These are phyloP conservation scores for Aspergillus neotritici DNA, from an alignment of 2,329 filamentous ascomycete species.

Conservation along the genomic window DNA sequence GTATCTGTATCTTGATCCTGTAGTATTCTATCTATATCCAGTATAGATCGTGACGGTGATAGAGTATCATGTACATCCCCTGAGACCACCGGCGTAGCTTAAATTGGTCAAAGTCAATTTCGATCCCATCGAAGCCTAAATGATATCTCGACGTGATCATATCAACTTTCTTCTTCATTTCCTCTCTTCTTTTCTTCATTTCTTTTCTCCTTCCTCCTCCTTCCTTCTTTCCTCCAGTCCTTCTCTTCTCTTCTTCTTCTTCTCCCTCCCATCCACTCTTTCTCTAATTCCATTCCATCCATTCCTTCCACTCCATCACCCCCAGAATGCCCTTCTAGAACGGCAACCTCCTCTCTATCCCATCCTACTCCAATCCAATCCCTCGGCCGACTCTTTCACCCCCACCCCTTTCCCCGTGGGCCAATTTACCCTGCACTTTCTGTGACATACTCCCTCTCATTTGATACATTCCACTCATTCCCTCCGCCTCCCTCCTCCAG, in stretches of 20 bases:
- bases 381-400: not conserved
- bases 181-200: constrained; percentile 13
- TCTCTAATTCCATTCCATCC: constrained; percentile 1
- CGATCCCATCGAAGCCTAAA: no score
- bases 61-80: no score
- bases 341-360: not conserved
- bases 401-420: constrained; percentile 2
- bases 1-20: no score
- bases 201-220: not conserved
- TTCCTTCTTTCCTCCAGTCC: constrained; percentile 3
- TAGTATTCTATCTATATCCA: no score
- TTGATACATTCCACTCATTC: no score
- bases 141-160: no score
- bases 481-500: no score
- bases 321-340: not conserved
- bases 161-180: constrained; percentile 2
- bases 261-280: constrained; percentile 3
- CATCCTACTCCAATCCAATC: not conserved
- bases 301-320: not conserved
- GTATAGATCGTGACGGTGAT: no score
- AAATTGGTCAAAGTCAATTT: no score
- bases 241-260: constrained; percentile 1
- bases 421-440: constrained; percentile 8
- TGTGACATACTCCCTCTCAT: constrained; percentile 6
- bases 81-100: no score